Conservation (phyloP, 2,329 filamentous ascomycete species). For the Alternaria sp. region DNA sequence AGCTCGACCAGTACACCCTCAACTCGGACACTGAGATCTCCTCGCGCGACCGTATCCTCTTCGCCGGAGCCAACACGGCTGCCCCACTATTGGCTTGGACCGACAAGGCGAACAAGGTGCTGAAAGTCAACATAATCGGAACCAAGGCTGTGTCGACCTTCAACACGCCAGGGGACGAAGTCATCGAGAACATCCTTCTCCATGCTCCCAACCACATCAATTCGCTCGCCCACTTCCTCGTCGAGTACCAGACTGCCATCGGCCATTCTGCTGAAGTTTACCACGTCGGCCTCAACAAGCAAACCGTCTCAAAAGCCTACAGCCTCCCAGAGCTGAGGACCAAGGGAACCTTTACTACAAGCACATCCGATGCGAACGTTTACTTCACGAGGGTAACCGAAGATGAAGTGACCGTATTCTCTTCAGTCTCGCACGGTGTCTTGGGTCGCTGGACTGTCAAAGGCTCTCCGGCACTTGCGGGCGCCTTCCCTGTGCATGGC, state of each 20-base stretch:
- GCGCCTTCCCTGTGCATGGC: constrained; percentile 64
- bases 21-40: constrained; percentile 77
- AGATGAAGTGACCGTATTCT: constrained; percentile 74
- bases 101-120: constrained; percentile 64
- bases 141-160: constrained; percentile 54
- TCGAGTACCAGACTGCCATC: constrained; percentile 74
- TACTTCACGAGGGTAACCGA: constrained; percentile 86
- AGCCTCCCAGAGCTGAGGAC: constrained; percentile 74
- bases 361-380: constrained; percentile 78
- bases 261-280: constrained; percentile 86
- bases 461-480: constrained; percentile 36
- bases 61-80: constrained; percentile 77
- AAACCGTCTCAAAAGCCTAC: constrained; percentile 76
- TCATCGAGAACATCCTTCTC: constrained; percentile 63
- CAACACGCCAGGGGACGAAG: constrained; percentile 49
- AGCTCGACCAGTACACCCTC: constrained; percentile 73
- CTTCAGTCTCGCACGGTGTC: constrained; percentile 77
- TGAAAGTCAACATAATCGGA: constrained; percentile 74
- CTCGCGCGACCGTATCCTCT: constrained; percentile 68
- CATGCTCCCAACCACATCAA: constrained; percentile 77
- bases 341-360: constrained; percentile 77
- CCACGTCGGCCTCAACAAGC: constrained; percentile 76
- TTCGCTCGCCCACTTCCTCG: constrained; percentile 80
- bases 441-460: constrained; percentile 75
- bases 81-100: constrained; percentile 79